Base-by-base conservation (phyloP, 2,329 filamentous ascomycete species). In the Nigrograna mackinnonii region DNA sequence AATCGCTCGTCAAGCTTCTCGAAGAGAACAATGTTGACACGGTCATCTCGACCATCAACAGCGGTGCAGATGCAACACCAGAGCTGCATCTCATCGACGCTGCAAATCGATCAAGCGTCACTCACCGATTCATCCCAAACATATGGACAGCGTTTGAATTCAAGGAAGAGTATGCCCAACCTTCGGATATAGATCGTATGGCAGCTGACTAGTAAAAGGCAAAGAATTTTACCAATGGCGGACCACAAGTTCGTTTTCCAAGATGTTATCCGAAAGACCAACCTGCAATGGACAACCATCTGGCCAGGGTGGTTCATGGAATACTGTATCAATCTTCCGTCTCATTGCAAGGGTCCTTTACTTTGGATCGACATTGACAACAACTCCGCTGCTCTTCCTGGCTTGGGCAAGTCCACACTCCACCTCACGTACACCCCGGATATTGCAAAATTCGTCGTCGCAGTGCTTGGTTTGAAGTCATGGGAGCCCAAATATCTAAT, bases 401-500 rank as follows among this genome's bases (percentile, higher is more conserved):
- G 75, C 0, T 63, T 71, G 17, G 79, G 79, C 0, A 62, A 74
- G n/a, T 65, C 60, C 5, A 58, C 58, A 3, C 63, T 76, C 6
- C 57, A 67, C 3, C 74, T 79, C 55, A 80, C 77, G 0, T 74
- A 79, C 50, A 76, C 70, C 1, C 58, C 58, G 4, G 78, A 82
- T 50, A 60, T 82, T 30, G 77, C 70, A 3, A 67, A 57, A 24
- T 79, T 76, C 40, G 65, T 78, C 4, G 69, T 67, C 6, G 67
- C 64, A 4, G 43, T 66, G 3, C 49, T 80, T 12, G 22, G 39
- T n/a, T 46, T 73, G 17, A 52, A 67, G 3, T 64, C 63, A 17
- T 80, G 78, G 78, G 69, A 73, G 3, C 62, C 67, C 22, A 54
- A 62, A 12, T 53, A 47, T 30, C 37, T 35, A 20, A 39, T 65